phyloP scores from a whole-genome alignment of 345 rosid genomes.

The Atalantia buxifolia region DNA sequence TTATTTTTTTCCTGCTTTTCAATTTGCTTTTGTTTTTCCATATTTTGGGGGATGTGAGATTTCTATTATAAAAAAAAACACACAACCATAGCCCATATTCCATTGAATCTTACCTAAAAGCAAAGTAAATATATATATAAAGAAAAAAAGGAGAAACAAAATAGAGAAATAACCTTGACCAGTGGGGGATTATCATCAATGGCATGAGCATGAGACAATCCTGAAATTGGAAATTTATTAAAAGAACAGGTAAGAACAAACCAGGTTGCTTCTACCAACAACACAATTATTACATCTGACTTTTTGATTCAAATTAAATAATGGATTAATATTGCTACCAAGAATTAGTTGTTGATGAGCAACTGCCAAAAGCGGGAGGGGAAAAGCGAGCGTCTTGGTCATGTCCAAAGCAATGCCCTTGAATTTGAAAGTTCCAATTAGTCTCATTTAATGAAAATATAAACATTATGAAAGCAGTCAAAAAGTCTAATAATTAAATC shows the following conservation, averaged over 20 bases:
- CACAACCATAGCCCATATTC: not conserved
- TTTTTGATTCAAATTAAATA: constrained; percentile 3
- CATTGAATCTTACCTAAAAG: not conserved
- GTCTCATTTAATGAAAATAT: constrained; percentile 2
- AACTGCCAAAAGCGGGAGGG: constrained; percentile 75
- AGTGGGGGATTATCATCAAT: constrained; percentile 40
- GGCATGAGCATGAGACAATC: constrained; percentile 45
- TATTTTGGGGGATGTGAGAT: not conserved
- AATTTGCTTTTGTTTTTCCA: not conserved
- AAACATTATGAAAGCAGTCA: not conserved
- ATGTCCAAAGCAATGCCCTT: constrained; percentile 61
- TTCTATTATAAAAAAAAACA: too few relatives aligned
- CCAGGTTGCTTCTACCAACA: not conserved
- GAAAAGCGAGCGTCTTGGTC: constrained; percentile 76
- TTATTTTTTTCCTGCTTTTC: not conserved
- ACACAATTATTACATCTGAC: not conserved
- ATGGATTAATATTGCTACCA: constrained; percentile 38
- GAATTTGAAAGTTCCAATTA: constrained; percentile 28
- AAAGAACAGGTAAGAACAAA: constrained; percentile 8
- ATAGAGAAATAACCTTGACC: constrained; percentile 50
- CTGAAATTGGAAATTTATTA: constrained; percentile 35
- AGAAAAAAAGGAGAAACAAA: not conserved
- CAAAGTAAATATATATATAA: not conserved
- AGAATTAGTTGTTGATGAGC: constrained; percentile 78
- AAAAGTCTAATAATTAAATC: not conserved